phyloP scores from a whole-genome alignment of 805 yeast species.

The Candida ascalaphidarum region DNA sequence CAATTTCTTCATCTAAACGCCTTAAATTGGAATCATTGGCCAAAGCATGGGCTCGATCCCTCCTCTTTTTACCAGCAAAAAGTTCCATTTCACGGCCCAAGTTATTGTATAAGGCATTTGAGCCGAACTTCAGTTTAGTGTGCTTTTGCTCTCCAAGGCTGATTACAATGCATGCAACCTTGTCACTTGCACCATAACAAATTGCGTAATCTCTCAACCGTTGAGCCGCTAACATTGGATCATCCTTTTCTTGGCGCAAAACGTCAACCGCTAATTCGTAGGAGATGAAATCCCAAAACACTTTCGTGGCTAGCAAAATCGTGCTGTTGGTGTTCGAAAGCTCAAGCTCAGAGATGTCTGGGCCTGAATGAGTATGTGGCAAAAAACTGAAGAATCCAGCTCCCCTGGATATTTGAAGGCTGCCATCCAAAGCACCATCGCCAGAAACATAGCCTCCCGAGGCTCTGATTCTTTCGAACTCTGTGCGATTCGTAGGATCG shows the following conservation, averaged over 20 bases:
- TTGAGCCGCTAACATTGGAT: constrained; percentile 88
- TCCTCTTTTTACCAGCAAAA: constrained; percentile 31
- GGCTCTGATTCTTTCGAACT: constrained; percentile 79
- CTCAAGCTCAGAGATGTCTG: constrained; percentile 58
- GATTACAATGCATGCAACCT: constrained; percentile 72
- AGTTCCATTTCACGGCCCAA: constrained; percentile 28
- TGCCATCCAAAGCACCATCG: constrained; percentile 79
- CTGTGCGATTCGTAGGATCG: constrained; percentile 70
- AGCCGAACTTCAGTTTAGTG: constrained; percentile 16
- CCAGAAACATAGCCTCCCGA: constrained; percentile 88
- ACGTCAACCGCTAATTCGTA: constrained; percentile 87
- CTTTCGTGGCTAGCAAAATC: constrained; percentile 74
- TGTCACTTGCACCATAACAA: constrained; percentile 80
- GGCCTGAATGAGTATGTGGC: constrained; percentile 86
- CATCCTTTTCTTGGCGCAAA: constrained; percentile 68
- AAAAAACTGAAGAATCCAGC: constrained; percentile 82
- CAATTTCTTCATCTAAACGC: constrained; percentile 80
- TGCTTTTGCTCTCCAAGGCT: constrained; percentile 49
- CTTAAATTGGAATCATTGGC: constrained; percentile 72
- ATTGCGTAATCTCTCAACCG: constrained; percentile 90
- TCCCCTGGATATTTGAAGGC: constrained; percentile 76
- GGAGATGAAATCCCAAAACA: constrained; percentile 78
- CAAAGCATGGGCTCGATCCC: constrained; percentile 37
- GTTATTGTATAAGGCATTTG: constrained; percentile 25
- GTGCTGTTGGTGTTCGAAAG: constrained; percentile 70